A percentile compares a stretch with the other conserved stretches of the same genome.
Evolutionary conservation across 1,284 basidiomycete genomes (phyloP).

Genomic region (Trametes versicolor): DNA sequence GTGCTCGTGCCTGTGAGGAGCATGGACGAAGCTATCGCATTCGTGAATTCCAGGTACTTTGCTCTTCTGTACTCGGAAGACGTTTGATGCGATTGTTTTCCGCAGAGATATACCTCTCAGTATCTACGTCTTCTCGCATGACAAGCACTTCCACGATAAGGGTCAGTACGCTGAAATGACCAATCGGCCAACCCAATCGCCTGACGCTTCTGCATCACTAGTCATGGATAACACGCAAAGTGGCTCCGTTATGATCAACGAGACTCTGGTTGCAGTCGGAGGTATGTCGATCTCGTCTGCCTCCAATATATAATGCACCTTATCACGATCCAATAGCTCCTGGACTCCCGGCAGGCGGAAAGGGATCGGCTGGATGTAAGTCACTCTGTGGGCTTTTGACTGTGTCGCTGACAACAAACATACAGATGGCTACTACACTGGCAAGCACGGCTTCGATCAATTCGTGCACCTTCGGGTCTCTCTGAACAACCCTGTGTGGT

Average conservation of each 20-base stretch:
- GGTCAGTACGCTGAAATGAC: constrained; percentile 46
- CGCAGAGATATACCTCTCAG: constrained; percentile 79
- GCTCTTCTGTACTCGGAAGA: background rate
- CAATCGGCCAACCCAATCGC: background rate
- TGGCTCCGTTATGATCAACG: constrained; percentile 72
- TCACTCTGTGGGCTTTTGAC: background rate
- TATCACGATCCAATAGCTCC: constrained; percentile 49
- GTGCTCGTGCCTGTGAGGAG: constrained; percentile 80
- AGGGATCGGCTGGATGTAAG: constrained; percentile 77
- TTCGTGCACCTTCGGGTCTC: constrained; percentile 76
- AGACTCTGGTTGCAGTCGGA: constrained; percentile 63
- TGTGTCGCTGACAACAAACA: background rate
- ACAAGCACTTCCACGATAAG: constrained; percentile 66
- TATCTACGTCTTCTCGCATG: constrained; percentile 78
- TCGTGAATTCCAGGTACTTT: constrained; percentile 71
- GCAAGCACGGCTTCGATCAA: constrained; percentile 72
- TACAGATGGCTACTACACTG: constrained; percentile 68
- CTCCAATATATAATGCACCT: background rate
- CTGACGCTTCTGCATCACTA: constrained; percentile 35
- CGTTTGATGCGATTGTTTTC: background rate
- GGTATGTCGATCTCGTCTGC: constrained; percentile 47
- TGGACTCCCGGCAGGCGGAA: constrained; percentile 77
- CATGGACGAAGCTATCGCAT: constrained; percentile 77
- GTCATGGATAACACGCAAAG: constrained; percentile 75
- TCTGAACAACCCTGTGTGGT: constrained; percentile 72